Evolutionary conservation across 2,329 filamentous ascomycete species (phyloP).

Genomic region (Neurospora crassa): DNA sequence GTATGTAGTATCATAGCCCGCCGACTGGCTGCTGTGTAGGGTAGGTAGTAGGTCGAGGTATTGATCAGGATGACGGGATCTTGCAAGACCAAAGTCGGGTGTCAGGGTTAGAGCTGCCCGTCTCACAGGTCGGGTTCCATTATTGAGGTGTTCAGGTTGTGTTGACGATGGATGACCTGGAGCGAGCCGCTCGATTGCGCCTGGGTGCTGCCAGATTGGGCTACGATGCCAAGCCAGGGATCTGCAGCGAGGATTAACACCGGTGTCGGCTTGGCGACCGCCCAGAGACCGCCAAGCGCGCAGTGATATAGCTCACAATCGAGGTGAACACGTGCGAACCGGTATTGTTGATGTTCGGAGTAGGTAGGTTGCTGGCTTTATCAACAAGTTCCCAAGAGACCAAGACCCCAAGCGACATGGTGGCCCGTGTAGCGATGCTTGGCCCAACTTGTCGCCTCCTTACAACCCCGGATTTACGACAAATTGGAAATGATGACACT

Average conservation of each 20-base stretch:
- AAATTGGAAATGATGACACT: neutral
- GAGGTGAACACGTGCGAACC: neutral
- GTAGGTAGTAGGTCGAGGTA: too few relatives aligned
- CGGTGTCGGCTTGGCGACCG: neutral
- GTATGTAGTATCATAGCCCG: neutral
- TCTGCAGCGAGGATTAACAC: neutral
- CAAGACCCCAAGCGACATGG: neutral
- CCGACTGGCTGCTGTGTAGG: neutral
- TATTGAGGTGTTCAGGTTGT: neutral
- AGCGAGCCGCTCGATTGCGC: neutral
- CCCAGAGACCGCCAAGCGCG: neutral
- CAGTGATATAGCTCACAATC: neutral
- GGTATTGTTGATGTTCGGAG: neutral
- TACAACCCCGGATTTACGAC: neutral
- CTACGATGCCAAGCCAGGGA: neutral
- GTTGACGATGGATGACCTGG: neutral
- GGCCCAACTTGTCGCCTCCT: neutral
- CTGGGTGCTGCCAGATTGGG: neutral
- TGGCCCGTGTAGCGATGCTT: neutral
- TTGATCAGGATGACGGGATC: neutral
- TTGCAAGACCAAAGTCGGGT: neutral
- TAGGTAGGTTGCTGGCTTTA: too few relatives aligned
- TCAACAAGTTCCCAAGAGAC: neutral
- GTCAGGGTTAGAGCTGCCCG: neutral
- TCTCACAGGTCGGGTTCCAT: neutral